Evolutionary conservation across 192 early-diverging fungal genomes (phyloP), one percentile per base, ranked within the genome.

Genomic region (Oehlia diaphana): DNA sequence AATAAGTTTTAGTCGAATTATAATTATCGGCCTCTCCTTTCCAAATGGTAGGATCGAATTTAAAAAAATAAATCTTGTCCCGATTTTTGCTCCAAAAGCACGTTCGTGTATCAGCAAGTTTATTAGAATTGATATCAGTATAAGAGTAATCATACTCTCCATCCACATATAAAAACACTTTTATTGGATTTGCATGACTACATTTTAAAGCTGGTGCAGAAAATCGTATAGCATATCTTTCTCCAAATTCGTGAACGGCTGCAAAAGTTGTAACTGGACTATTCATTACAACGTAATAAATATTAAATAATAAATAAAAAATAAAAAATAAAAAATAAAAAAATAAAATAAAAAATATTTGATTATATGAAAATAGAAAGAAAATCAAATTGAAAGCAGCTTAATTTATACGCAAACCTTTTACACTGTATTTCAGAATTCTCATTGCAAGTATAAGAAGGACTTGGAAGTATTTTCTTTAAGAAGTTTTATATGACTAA

Each of bases 61-160:
- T 70, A 21, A 70, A 70, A 70, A 42, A 70, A 42, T 42, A 70
- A 42, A 70, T 37, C 16, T 70, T 70, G 39, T 70, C 68, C 6
- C 68, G 68, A 70, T 37, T 42, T 70, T 70, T 70, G 39, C 68
- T 70, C 68, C 68, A 70, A 42, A 70, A 70, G 39, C 68, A 70
- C 19, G 68, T 70, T 14, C 68, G 4, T 19, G 39, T 42, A 19
- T 70, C 68, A 21, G 1, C 14, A 6, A 70, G n/a, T 21, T 42
- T 70, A 70, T 16, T 42, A n/a, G 68, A 42, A 42, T 70, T 70
- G 14, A 70, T 14, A 47, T 70, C 68, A 6, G 37, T 42, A 70
- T 70, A 70, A 37, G 68, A 70, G n/a, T 70, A 70, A 70, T 70
- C 68, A 42, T 42, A 70, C 28, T 70, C 37, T 42, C 68, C 68